Percentiles rank a stretch among this genome's conserved stretches.
These are phyloP conservation scores for Kazachstania viticola DNA, from an alignment of 805 yeast genomes.

Conservation along the genomic window DNA sequence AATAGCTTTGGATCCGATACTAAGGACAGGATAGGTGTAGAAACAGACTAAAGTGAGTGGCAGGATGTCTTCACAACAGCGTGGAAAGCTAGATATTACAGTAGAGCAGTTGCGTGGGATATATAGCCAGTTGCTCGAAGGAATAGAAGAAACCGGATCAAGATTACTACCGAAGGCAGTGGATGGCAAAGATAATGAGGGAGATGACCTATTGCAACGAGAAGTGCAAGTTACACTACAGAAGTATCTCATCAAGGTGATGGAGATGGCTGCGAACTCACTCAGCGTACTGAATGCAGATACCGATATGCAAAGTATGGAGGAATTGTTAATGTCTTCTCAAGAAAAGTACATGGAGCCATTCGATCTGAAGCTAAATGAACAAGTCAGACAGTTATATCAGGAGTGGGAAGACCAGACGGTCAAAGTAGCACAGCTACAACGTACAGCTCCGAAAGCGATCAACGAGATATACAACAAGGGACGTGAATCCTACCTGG, in stretches of 20 bases:
- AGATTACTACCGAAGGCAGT: conserved; percentile 13
- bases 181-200: too few relatives aligned
- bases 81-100: conserved; percentile 2
- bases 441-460: conserved; percentile 40
- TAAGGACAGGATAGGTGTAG: too few relatives aligned
- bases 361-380: conserved; percentile 55
- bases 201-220: conserved; percentile 9
- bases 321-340: conserved; percentile 11
- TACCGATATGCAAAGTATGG: conserved; percentile 18
- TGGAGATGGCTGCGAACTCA: conserved; percentile 46
- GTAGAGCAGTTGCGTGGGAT: conserved; percentile 20
- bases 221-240: conserved; percentile 18
- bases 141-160: conserved; percentile 13
- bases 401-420: conserved; percentile 53
- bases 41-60: too few relatives aligned
- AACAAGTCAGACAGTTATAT: conserved; percentile 43
- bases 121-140: conserved; percentile 19
- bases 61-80: background rate
- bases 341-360: conserved; percentile 42
- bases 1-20: too few relatives aligned
- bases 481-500: conserved; percentile 18
- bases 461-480: conserved; percentile 29
- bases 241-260: conserved; percentile 12
- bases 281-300: conserved; percentile 48
- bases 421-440: conserved; percentile 40